Base-by-base conservation (phyloP, 352 stramenopile species). In the Globisporangium lucens region DNA sequence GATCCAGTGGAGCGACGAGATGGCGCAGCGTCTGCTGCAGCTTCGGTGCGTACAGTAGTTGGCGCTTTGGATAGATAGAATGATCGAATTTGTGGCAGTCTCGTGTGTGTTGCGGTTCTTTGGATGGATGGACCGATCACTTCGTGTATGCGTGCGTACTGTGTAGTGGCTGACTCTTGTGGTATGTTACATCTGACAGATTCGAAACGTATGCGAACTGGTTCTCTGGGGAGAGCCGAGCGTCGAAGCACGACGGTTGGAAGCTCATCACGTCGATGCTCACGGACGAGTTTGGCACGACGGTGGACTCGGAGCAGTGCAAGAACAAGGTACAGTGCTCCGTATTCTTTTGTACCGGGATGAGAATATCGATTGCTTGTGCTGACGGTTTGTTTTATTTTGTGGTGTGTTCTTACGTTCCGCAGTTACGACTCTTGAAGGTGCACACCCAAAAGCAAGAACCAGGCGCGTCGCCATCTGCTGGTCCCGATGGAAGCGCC, bases 1-100 rank as follows among this genome's bases (percentile, higher is more conserved):
- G 8, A 56, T 68, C 30, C 53, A 68, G 33, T 68, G 63, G 63
- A 68, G 27, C 27, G 55, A 63, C n/a, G 33, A 55, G 53, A 24
- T 68, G 22, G 61, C 63, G 1, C 36, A 56, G 36, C 29, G 36
- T 8, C 63, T 68, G 36, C 29, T 68, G 3, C 35, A 63, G 30
- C 24, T 62, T 8, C n/a, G 63, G 63, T 68, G n/a, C 5, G 35
- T 56, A 5, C 30, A 33, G 30, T 33, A 33, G 30, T 4, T 5
- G 27, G 20, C 36, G 13, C 47, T 61, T 33, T 20, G 5, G 5
- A 59, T 41, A 8, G 6, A 13, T 33, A 33, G 30, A 33, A 33
- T 33, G 30, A 33, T 33, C 4, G 30, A 33, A 4, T 33, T 3
- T 33, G 30, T 33, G 30, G 30, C 30, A 33, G 30, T 33, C 30